Evolutionary conservation across 2,329 filamentous ascomycete species (phyloP), one percentile per base, ranked within the genome.

Genomic region (Fusarium sp.): DNA sequence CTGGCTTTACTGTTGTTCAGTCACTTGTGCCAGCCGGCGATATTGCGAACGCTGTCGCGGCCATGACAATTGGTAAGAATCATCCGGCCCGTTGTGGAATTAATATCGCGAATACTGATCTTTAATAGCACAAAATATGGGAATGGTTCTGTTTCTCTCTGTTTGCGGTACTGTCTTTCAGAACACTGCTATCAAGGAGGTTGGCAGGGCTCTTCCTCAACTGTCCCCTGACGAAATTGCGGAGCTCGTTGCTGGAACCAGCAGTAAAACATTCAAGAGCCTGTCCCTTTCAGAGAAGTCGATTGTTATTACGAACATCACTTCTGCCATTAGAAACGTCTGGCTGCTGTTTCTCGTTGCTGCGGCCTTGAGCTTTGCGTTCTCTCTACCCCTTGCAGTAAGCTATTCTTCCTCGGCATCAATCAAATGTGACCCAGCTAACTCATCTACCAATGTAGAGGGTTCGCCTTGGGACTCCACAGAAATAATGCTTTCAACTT

Each of bases 1-100:
- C 81, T 1, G 74, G 77, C 4, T 85, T 83, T 70, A 73, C 82
- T 1, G 79, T 85, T 11, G 80, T 78, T 0, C 80, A 82, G 45
- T 76, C 79, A 0, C 80, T 81, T 7, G 80, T 84, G 2, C 37
- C 70, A 2, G 72, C 79, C 4, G 40, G 74, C 3, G 75, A 82
- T 9, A 74, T 82, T 7, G 69, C 79, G 3, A 69, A 78, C 11
- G 81, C 79, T 4, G 80, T 85, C 11, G 81, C 82, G 2, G 83
- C 81, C 74, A 82, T 83, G 67, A 82, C 78, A 5, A 63, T 76
- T 35, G 59, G 59, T 74, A 8, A 15, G 35, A 1, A 17, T 15
- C 35, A 37, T 37, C 14, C 8, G 6, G 8, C 35, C 14, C 3
- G 3, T 8, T 17, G 6, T 8, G 6, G 14, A 7, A 37, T 37